Evolutionary conservation across 2,329 filamentous ascomycete species (phyloP), one percentile per base, ranked within the genome.

Genomic region (Pyrenochaeta sp.): DNA sequence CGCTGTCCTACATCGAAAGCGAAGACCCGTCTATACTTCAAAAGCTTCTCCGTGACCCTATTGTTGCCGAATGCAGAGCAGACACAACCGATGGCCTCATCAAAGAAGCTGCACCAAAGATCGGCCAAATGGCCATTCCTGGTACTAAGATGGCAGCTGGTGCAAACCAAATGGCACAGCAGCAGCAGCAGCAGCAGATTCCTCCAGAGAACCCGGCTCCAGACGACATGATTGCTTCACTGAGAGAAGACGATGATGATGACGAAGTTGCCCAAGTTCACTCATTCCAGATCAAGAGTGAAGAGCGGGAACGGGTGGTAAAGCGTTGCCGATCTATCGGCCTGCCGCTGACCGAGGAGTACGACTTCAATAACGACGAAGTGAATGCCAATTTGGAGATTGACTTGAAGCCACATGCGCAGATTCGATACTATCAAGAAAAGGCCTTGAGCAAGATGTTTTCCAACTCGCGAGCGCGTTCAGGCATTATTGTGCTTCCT

Each of bases 391-490:
- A 91, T 45, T 81, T 99, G 31, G 92, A 98, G 51, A 99, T 99
- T 64, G 94, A 98, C 73, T 81, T 98, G 43, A 90, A 90, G 66
- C 93, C 94, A 0, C 88, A 89, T 51, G 94, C 93, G 0, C 90
- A 94, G 69, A 98, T 98, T 72, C 88, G 94, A 73, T 88, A 85
- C 80, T 99, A 99, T 67, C 95, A 99, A 74, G 95, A 99, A 76
- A 96, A 97, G 79, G 96, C 92, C 62, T 81, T 99, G 9, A 96
- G 91, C 79, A 99, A 99, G 77, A 99, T 99, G 95, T 99, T 99
- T 74, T 94, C 95, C 71, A 99, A 99, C 71, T 94, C 94, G 44
- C 89, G 95, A 77, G 95, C 95, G 12, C 95, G 97, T 79, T 97
- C 92, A 75, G 95, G 95, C 51, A 96, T 99, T 63, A 99, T 99